phyloP scores from a whole-genome alignment of 352 stramenopile species.

The Pythium plurisporium region DNA sequence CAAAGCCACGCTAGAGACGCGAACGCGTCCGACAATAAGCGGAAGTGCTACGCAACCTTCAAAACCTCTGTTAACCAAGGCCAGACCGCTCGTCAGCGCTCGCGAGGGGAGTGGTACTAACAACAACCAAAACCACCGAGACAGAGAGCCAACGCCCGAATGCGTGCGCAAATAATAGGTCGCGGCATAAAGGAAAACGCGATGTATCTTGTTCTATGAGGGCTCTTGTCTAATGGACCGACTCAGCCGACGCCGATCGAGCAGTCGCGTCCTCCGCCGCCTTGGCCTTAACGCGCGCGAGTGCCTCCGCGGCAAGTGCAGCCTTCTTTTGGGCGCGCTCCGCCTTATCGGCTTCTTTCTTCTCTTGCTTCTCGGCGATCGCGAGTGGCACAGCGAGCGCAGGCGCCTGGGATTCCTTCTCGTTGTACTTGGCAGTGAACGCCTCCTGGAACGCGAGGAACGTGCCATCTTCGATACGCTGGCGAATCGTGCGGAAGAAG shows the following conservation, averaged over 20 bases:
- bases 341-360: slow-evolving; percentile 39
- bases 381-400: slow-evolving; percentile 44
- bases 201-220: not conserved
- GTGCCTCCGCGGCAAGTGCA: slow-evolving; percentile 6
- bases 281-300: slow-evolving; percentile 20
- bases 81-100: not conserved
- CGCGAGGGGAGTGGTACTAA: not conserved
- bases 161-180: slow-evolving; percentile 11
- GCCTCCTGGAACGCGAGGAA: slow-evolving; percentile 39
- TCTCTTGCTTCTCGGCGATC: slow-evolving; percentile 51
- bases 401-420: slow-evolving; percentile 37
- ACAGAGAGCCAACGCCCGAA: slow-evolving; percentile 16
- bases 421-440: slow-evolving; percentile 47
- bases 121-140: slow-evolving; percentile 15
- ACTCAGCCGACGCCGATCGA: not conserved
- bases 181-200: not conserved
- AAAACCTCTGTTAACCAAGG: not conserved
- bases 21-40: not conserved
- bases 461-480: slow-evolving; percentile 33
- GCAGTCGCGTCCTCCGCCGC: slow-evolving; percentile 3
- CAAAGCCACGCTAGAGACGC: not conserved
- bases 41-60: not conserved
- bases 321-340: slow-evolving; percentile 27
- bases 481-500: slow-evolving; percentile 61
- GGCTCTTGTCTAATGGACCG: slow-evolving; percentile 2